Percentiles rank a stretch among this genome's conserved stretches.
Conservation (phyloP, 805 yeast genomes). For the Zygosaccharomyces siamensis region DNA sequence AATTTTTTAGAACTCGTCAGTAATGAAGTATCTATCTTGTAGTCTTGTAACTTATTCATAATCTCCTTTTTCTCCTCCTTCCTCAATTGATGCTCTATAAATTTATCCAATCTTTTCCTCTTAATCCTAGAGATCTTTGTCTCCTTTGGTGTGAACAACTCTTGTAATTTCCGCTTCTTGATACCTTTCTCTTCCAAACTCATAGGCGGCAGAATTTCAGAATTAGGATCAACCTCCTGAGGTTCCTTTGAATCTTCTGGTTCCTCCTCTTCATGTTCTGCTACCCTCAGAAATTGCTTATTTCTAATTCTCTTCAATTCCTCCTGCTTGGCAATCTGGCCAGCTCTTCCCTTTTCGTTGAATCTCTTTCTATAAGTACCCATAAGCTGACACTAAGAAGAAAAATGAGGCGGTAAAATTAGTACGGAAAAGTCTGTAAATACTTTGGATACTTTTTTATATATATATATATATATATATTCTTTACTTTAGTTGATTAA, state of each 20-base stretch:
- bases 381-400: slow-evolving; percentile 39
- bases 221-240: slow-evolving; percentile 46
- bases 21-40: slow-evolving; percentile 60
- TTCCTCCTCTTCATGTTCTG: slow-evolving; percentile 35
- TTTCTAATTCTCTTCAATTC: slow-evolving; percentile 63
- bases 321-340: slow-evolving; percentile 75
- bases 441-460: background rate
- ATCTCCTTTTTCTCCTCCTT: slow-evolving; percentile 81
- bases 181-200: slow-evolving; percentile 57
- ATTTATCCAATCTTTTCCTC: slow-evolving; percentile 80
- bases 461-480: too few relatives aligned
- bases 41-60: slow-evolving; percentile 61
- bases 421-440: background rate
- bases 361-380: slow-evolving; percentile 77
- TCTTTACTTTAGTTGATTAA: background rate
- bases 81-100: slow-evolving; percentile 83
- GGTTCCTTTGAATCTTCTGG: slow-evolving; percentile 7
- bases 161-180: slow-evolving; percentile 61
- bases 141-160: slow-evolving; percentile 56
- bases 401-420: background rate
- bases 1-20: slow-evolving; percentile 70
- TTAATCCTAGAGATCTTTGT: slow-evolving; percentile 66
- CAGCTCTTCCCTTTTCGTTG: slow-evolving; percentile 81
- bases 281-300: slow-evolving; percentile 56
- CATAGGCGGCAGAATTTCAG: slow-evolving; percentile 58